Conservation (phyloP, 2,329 filamentous ascomycete species). For the Xylariaceae sp. region DNA sequence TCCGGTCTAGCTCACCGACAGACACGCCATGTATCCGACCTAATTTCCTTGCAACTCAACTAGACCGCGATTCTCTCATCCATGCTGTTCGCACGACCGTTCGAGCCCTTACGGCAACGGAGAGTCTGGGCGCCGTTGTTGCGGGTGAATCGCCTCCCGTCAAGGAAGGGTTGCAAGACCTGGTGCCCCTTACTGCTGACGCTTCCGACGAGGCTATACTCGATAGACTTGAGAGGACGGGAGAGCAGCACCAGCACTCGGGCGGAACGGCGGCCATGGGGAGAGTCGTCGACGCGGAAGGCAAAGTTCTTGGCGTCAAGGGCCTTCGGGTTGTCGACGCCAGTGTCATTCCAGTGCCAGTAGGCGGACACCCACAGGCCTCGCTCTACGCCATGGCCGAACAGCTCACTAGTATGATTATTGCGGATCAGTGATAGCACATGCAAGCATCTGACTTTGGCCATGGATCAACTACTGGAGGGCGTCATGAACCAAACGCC, state of each 20-base stretch:
- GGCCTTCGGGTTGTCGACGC: constrained; percentile 21
- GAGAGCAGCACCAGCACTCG: constrained; percentile 19
- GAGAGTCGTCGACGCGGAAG: constrained; percentile 20
- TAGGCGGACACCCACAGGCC: constrained; percentile 22
- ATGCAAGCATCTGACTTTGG: too few species aligned
- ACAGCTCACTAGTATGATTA: constrained; percentile 15
- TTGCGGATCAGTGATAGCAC: not conserved
- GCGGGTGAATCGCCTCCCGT: constrained; percentile 20
- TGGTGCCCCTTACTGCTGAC: constrained; percentile 19
- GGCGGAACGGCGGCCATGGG: constrained; percentile 23
- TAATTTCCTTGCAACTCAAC: constrained; percentile 13
- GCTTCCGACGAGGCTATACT: constrained; percentile 21
- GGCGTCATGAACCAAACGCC: too few species aligned
- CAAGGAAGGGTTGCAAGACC: constrained; percentile 13
- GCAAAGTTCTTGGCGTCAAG: constrained; percentile 20
- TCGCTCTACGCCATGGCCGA: constrained; percentile 22
- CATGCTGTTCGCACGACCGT: constrained; percentile 17
- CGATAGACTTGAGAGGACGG: constrained; percentile 22
- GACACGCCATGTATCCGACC: constrained; percentile 17
- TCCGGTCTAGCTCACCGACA: constrained; percentile 12
- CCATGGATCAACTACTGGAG: too few species aligned
- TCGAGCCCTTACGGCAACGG: constrained; percentile 13
- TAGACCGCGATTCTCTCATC: constrained; percentile 17
- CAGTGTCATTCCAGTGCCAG: constrained; percentile 23
- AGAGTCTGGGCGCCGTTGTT: constrained; percentile 14